phyloP scores from a whole-genome alignment of 176 grass and related monocot species.

The Hyparrhenia diplandra region DNA sequence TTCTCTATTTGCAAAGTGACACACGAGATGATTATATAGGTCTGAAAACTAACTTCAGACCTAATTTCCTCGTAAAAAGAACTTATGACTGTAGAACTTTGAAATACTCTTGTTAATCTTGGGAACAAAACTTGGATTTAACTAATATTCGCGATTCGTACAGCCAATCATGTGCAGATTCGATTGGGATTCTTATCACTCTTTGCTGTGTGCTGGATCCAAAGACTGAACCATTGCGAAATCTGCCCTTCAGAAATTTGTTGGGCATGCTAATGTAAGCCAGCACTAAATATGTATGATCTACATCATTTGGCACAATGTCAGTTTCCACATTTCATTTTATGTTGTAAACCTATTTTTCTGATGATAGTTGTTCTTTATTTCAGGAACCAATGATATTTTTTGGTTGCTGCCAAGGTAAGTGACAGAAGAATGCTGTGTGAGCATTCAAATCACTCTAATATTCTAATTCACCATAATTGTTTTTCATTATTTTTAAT shows the following conservation, averaged over 20 bases:
- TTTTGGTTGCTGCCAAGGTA: conserved; percentile 91
- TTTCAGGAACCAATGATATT: conserved; percentile 96
- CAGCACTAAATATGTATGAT: background rate
- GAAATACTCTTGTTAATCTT: conserved; percentile 11
- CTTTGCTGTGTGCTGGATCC: conserved; percentile 72
- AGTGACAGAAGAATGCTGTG: conserved; percentile 15
- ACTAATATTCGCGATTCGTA: conserved; percentile 37
- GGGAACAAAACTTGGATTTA: background rate
- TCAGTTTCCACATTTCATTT: background rate
- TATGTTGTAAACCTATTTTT: conserved; percentile 1
- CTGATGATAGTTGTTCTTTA: conserved; percentile 35
- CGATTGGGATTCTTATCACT: conserved; percentile 87
- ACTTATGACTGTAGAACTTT: background rate
- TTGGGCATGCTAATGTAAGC: conserved; percentile 83
- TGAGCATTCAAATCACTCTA: background rate
- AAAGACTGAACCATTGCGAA: conserved; percentile 44
- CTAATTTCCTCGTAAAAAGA: background rate
- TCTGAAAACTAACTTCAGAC: conserved; percentile 4
- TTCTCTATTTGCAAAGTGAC: background rate
- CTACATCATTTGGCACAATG: background rate
- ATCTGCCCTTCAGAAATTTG: conserved; percentile 69
- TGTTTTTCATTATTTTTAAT: conserved; percentile 8
- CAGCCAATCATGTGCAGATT: conserved; percentile 89
- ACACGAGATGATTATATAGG: conserved; percentile 9
- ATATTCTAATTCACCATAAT: conserved; percentile 4